Evolutionary conservation across 2,329 filamentous ascomycete species (phyloP).

Genomic region (Colletotrichum tamarilloi): DNA sequence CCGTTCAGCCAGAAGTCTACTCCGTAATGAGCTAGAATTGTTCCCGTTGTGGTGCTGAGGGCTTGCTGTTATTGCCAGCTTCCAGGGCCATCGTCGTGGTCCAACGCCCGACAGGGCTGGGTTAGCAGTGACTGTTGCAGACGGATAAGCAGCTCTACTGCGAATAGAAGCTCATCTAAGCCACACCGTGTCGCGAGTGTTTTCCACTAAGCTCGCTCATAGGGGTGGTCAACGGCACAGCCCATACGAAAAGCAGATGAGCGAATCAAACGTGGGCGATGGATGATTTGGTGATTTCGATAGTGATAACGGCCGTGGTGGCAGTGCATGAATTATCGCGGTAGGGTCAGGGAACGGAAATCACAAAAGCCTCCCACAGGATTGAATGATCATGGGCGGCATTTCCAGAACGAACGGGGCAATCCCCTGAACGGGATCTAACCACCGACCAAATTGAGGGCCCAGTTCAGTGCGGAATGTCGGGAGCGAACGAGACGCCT

Average conservation of each 20-base stretch:
- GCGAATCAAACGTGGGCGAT: neutral
- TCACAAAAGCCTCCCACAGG: conserved; percentile 5
- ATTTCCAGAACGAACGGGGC: conserved; percentile 17
- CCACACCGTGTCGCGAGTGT: neutral
- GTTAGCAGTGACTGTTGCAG: neutral
- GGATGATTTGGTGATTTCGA: conserved; percentile 22
- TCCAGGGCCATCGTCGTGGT: neutral
- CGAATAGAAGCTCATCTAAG: neutral
- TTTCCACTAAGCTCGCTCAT: neutral
- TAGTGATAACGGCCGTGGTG: conserved; percentile 15
- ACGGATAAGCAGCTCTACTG: neutral
- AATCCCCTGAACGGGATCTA: conserved; percentile 8
- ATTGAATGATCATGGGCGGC: conserved; percentile 1
- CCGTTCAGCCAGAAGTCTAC: neutral
- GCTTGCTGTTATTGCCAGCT: neutral
- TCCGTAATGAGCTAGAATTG: neutral
- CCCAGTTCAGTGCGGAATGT: neutral
- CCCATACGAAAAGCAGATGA: neutral
- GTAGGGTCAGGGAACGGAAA: conserved; percentile 28
- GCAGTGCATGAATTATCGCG: conserved; percentile 30
- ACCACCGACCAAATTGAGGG: neutral
- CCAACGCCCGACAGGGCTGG: neutral
- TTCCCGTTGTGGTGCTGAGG: neutral
- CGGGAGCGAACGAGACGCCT: neutral
- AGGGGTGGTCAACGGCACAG: conserved; percentile 8